Evolutionary conservation across 345 rosid species (phyloP).

Genomic region (Nephelium lappaceum): DNA sequence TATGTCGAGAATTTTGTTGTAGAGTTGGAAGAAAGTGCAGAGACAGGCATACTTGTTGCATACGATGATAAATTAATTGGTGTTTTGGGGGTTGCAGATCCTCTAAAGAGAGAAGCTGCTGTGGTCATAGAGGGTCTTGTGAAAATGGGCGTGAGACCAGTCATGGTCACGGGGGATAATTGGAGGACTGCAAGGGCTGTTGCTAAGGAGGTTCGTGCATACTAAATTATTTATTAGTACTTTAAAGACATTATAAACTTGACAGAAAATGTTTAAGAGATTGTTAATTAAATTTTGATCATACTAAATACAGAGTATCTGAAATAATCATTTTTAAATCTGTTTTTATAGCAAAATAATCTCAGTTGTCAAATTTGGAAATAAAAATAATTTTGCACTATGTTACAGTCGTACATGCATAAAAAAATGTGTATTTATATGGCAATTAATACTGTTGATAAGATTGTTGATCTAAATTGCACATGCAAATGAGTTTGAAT

Average conservation of each 20-base stretch:
- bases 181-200: conserved; percentile 97
- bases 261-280: background rate
- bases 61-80: conserved; percentile 61
- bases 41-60: conserved; percentile 80
- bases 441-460: no score
- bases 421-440: no score
- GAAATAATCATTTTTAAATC: background rate
- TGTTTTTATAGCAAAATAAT: background rate
- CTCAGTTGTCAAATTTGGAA: background rate
- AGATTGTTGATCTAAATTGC: no score
- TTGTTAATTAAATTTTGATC: background rate
- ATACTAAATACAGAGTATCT: background rate
- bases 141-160: conserved; percentile 88
- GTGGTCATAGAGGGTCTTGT: conserved; percentile 88
- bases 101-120: conserved; percentile 89
- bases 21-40: conserved; percentile 86
- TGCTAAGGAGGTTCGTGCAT: conserved; percentile 73
- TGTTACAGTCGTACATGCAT: no score
- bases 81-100: conserved; percentile 88
- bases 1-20: conserved; percentile 69
- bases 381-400: no score
- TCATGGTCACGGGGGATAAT: conserved; percentile 99
- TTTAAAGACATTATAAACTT: background rate
- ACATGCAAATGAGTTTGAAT: no score
- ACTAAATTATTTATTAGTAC: background rate